phyloP scores from a whole-genome alignment of 352 stramenopile genomes.

The Phytophthora europaea region DNA sequence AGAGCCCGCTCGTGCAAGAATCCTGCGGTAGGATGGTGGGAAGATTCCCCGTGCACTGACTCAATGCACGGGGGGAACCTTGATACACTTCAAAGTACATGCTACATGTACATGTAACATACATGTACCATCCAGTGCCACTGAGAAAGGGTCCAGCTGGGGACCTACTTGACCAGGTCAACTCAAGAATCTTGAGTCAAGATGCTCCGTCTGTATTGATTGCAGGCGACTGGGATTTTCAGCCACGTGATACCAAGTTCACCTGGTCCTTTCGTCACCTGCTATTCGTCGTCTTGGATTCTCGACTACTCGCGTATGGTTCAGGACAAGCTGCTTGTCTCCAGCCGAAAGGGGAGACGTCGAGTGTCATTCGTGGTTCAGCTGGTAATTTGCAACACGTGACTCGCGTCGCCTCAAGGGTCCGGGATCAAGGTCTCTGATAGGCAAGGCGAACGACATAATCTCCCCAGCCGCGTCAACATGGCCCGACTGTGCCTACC shows the following conservation, averaged over 20 bases:
- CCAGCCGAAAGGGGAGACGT: background rate
- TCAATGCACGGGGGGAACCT: too few relatives aligned
- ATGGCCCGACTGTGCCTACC: constrained; percentile 22
- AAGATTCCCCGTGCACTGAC: background rate
- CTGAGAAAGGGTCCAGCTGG: background rate
- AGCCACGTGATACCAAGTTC: background rate
- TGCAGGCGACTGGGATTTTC: background rate
- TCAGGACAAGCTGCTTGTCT: background rate
- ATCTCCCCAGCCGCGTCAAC: constrained; percentile 17
- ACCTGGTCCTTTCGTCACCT: background rate
- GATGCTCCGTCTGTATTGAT: background rate
- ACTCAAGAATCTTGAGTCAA: background rate
- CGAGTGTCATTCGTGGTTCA: background rate
- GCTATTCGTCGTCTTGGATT: background rate
- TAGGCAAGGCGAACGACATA: constrained; percentile 11
- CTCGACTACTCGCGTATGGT: background rate
- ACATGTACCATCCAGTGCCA: too few relatives aligned
- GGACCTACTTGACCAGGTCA: background rate
- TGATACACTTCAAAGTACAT: too few relatives aligned
- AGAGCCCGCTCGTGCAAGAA: background rate
- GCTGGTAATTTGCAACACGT: background rate
- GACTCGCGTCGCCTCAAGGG: background rate
- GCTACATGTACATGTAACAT: too few relatives aligned
- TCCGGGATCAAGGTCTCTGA: constrained; percentile 13
- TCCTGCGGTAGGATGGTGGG: background rate